Evolutionary conservation across 129 eudicot species (phyloP).

Genomic region (Scalesia atractyloides): DNA sequence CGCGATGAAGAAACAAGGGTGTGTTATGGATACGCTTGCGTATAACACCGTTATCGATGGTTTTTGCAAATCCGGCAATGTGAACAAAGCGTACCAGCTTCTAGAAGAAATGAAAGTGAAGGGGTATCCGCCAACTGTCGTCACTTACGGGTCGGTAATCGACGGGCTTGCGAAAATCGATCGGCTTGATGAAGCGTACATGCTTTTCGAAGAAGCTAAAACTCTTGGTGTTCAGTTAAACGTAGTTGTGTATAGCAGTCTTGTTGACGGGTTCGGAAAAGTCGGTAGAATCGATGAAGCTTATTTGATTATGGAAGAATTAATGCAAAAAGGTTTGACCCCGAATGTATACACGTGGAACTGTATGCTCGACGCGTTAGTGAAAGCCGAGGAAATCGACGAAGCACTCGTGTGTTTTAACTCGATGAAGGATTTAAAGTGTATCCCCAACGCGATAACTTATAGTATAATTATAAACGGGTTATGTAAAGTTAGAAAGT

Average conservation of each 20-base stretch:
- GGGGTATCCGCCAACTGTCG: slow-evolving; percentile 70
- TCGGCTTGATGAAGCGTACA: slow-evolving; percentile 93
- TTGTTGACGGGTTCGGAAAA: slow-evolving; percentile 93
- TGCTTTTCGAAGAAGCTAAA: slow-evolving; percentile 98
- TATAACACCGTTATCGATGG: slow-evolving; percentile 91
- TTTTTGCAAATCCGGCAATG: slow-evolving; percentile 85
- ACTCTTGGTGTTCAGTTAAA: slow-evolving; percentile 65
- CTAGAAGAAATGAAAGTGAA: slow-evolving; percentile 93
- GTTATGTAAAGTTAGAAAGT: slow-evolving; percentile 73
- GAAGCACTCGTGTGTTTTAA: slow-evolving; percentile 96
- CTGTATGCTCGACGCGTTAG: slow-evolving; percentile 84
- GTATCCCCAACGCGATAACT: slow-evolving; percentile 59
- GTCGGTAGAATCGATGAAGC: slow-evolving; percentile 97
- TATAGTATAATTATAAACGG: slow-evolving; percentile 86
- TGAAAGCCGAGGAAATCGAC: slow-evolving; percentile 86
- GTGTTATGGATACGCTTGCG: slow-evolving; percentile 77
- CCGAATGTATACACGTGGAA: slow-evolving; percentile 93
- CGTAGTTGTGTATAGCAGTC: slow-evolving; percentile 74
- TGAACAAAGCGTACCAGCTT: slow-evolving; percentile 83
- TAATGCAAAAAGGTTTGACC: slow-evolving; percentile 76
- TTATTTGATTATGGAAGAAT: slow-evolving; percentile 83
- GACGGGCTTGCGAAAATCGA: slow-evolving; percentile 97
- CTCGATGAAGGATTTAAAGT: slow-evolving; percentile 79
- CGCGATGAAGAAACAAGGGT: slow-evolving; percentile 84
- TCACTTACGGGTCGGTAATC: slow-evolving; percentile 89